Evolutionary conservation across 371 early-diverging fungal genomes (phyloP).

Genomic region (Lichtheimia hyalospora): DNA sequence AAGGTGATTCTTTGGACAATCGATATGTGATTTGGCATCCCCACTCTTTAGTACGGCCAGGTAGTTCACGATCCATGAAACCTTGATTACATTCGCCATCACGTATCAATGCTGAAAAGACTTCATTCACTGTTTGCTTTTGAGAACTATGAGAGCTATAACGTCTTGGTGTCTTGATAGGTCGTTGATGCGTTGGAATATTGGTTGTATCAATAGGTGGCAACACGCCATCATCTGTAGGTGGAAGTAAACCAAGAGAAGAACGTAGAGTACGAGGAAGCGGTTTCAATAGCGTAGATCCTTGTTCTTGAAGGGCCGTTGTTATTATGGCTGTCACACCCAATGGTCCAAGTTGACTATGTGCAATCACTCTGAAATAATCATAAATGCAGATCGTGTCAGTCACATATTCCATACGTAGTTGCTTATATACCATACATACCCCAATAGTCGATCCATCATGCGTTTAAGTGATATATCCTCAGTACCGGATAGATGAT

Average conservation of each 20-base stretch:
- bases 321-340: not conserved
- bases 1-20: not conserved
- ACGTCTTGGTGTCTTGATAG: not conserved
- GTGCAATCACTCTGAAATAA: not conserved
- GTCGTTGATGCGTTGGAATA: not conserved
- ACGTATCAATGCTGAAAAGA: too few relatives aligned
- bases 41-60: not conserved
- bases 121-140: too few relatives aligned
- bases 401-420: too few relatives aligned
- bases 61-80: not conserved
- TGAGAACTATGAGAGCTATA: too few relatives aligned
- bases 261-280: not conserved
- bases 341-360: not conserved
- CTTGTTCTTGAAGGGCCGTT: not conserved
- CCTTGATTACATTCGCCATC: not conserved
- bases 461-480: not conserved
- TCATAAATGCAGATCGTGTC: too few relatives aligned
- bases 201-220: not conserved
- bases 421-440: not conserved
- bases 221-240: too few relatives aligned
- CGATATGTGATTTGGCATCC: not conserved
- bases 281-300: not conserved
- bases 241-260: not conserved
- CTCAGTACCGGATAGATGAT: not conserved
- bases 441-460: constrained; percentile 6